A percentile compares a stretch with the other conserved stretches of the same genome.
Evolutionary conservation across 768 basidiomycete genomes (phyloP).

Genomic region (Rhodotorula toruloides): DNA sequence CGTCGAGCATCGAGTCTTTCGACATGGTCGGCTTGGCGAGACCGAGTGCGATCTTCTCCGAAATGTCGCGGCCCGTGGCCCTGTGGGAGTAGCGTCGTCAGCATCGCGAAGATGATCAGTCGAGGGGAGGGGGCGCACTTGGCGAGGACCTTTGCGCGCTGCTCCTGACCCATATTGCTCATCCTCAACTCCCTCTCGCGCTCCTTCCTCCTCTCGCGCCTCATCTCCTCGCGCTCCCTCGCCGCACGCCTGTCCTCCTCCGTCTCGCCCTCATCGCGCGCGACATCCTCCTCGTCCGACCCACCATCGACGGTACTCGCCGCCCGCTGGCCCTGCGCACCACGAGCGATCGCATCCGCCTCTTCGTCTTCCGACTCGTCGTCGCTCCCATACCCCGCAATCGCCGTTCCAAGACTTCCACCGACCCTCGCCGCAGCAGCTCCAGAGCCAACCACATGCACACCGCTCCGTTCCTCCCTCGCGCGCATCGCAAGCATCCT

Average conservation of each 20-base stretch:
- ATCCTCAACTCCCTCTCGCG: constrained; percentile 96
- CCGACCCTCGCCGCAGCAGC: constrained; percentile 62
- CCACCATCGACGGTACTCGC: not conserved
- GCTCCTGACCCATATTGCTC: constrained; percentile 98
- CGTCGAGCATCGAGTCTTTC: constrained; percentile 96
- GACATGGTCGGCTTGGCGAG: constrained; percentile 92
- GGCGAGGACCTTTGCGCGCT: constrained; percentile 89
- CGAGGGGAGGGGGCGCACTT: constrained; percentile 50
- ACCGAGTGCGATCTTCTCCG: constrained; percentile 96
- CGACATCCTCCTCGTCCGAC: constrained; percentile 43
- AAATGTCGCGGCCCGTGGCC: constrained; percentile 97
- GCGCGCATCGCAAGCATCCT: constrained; percentile 91
- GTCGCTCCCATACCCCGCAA: constrained; percentile 61
- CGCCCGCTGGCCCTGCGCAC: constrained; percentile 10
- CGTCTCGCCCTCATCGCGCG: constrained; percentile 41
- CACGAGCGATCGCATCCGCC: constrained; percentile 45
- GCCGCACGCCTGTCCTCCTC: constrained; percentile 59
- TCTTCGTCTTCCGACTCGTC: constrained; percentile 54
- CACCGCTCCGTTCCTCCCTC: constrained; percentile 83
- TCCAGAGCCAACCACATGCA: constrained; percentile 42
- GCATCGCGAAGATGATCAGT: not conserved
- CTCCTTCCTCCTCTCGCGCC: constrained; percentile 83
- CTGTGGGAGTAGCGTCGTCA: constrained; percentile 34
- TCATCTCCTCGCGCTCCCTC: constrained; percentile 80
- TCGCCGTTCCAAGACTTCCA: constrained; percentile 78